Base-by-base conservation (phyloP, 768 basidiomycete genomes). In the Amanita pseudoporphyria region DNA sequence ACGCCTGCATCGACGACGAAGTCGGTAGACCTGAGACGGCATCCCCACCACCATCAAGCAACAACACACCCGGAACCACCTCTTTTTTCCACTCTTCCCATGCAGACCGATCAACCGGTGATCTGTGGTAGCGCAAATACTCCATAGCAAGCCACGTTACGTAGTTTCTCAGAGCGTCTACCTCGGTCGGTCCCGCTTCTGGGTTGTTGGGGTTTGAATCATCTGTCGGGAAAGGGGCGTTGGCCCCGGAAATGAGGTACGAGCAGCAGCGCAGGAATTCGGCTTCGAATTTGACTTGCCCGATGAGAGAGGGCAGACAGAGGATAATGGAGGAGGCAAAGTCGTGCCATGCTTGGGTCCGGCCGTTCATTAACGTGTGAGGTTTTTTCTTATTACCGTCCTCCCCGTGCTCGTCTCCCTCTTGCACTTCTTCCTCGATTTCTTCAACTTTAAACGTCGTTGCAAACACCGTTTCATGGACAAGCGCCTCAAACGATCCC, bases 381-480 rank as follows among this genome's bases (percentile, higher is more conserved):
- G 16, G 10, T 14, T 36, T 7, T 28, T 60, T 42, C 48, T 47
- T 24, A 26, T 54, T 44, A 21, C 60, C 52, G 58, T 54, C 47
- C n/a, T n/a, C n/a, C n/a, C n/a, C n/a, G n/a, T n/a, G n/a, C n/a
- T n/a, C n/a, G n/a, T n/a, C n/a, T n/a, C n/a, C n/a, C n/a, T n/a
- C 21, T 14, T 41, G 40, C 4, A 21, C 9, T 28, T 7, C 26
- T 28, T 7, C 26, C 16, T 22, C 21, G 9, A 10, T 14, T 6
- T 6, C 6, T n/a, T n/a, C n/a, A n/a, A n/a, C 42, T n/a, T 44
- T 26, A 59, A 84, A 87, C 12, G 78, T 80, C 1, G 87, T 89
- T 9, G 76, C 82, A 60, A 92, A 92, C 10, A 88, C 81, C 9
- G 78, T 67, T 64, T 92, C 91, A 58, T 94, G 90, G 0, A 84